phyloP scores from a whole-genome alignment of 495 filamentous ascomycete species.

The Daldinia childiae region DNA sequence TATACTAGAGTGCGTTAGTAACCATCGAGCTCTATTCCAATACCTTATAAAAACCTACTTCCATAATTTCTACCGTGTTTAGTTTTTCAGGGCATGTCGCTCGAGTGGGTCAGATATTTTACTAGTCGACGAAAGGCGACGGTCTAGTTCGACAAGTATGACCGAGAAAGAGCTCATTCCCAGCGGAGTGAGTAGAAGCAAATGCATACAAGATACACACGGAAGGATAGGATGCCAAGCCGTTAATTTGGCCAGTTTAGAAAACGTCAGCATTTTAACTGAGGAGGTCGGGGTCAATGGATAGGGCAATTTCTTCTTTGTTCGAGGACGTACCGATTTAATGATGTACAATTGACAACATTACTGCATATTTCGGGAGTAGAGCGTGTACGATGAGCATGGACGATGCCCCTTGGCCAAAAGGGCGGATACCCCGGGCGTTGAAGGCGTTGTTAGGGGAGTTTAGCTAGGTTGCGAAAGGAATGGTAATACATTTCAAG shows the following conservation, averaged over 20 bases:
- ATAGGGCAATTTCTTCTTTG: not conserved
- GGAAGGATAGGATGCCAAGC: not conserved
- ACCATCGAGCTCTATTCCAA: not conserved
- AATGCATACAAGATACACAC: not conserved
- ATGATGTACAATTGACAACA: constrained; percentile 5
- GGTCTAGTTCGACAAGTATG: not conserved
- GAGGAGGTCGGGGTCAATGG: not conserved
- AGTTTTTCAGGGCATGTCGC: not conserved
- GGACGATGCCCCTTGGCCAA: constrained; percentile 24
- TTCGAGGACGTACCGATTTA: not conserved
- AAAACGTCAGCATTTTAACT: not conserved
- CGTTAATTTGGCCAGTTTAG: not conserved
- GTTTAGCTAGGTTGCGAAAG: not conserved
- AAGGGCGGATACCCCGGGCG: constrained; percentile 39
- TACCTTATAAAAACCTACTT: not conserved
- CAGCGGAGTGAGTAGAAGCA: not conserved
- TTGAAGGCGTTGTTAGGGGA: constrained; percentile 28
- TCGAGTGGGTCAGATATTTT: not conserved
- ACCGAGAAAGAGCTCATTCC: not conserved
- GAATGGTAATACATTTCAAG: not conserved
- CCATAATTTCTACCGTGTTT: not conserved
- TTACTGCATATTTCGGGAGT: constrained; percentile 3
- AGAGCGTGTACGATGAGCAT: constrained; percentile 23
- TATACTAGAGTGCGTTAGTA: constrained; percentile 64
- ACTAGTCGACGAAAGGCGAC: not conserved